Evolutionary conservation across 192 early-diverging fungal species (phyloP).

Genomic region (Backusella macrospora): DNA sequence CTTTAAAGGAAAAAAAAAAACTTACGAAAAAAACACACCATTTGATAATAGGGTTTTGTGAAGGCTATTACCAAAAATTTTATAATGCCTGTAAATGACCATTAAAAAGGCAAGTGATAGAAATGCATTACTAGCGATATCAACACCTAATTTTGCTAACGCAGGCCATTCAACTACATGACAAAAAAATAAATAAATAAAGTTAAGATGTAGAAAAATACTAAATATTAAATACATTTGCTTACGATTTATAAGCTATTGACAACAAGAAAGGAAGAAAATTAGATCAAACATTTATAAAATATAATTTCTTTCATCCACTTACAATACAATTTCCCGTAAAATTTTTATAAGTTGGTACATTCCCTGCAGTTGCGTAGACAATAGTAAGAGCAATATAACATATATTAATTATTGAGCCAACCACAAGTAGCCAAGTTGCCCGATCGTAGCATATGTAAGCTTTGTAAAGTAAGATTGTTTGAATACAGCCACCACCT

Average conservation of each 20-base stretch:
- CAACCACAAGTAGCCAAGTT: conserved; percentile 26
- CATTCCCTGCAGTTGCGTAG: conserved; percentile 31
- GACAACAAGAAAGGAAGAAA: neutral
- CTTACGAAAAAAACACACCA: conserved; percentile 41
- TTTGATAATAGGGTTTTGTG: conserved; percentile 34
- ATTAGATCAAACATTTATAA: neutral
- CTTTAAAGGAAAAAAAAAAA: neutral
- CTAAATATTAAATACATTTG: neutral
- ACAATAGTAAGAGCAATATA: conserved; percentile 33
- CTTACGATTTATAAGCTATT: conserved; percentile 33
- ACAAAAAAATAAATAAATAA: neutral
- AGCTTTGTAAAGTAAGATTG: conserved; percentile 39
- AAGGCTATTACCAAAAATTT: conserved; percentile 30
- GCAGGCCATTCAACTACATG: conserved; percentile 37
- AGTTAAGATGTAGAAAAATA: neutral
- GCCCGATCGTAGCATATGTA: conserved; percentile 38
- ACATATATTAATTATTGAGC: conserved; percentile 27
- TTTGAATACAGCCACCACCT: conserved; percentile 37
- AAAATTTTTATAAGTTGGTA: conserved; percentile 24
- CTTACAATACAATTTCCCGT: conserved; percentile 36
- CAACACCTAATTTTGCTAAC: conserved; percentile 38
- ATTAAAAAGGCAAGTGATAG: conserved; percentile 33
- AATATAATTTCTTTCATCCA: neutral
- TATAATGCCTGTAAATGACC: conserved; percentile 33
- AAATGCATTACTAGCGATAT: conserved; percentile 36